Evolutionary conservation across 345 rosid species (phyloP), one percentile per base, ranked within the genome.

Genomic region (Salix arbutifolia): DNA sequence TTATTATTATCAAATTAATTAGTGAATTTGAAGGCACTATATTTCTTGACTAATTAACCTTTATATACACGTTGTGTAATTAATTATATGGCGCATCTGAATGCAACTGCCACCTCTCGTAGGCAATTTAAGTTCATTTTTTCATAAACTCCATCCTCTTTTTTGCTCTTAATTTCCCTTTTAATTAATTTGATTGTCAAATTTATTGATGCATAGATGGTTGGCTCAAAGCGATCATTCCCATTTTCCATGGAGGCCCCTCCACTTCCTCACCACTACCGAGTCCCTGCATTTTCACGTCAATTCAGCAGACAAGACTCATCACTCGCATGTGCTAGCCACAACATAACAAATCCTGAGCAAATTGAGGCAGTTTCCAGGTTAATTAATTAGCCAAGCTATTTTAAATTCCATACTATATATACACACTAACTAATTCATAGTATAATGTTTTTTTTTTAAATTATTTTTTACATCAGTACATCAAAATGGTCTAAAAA

Each of bases 161-260:
- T 52, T 6, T 52, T 52, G 58, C 23, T 6, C 23, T 52, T 52
- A 4, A 48, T 48, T 12, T 50, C 21, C 58, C 58, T 17, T 52
- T 52, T 17, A 18, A 52, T 3, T 7, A 6, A 19, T 52, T 19
- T 52, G 58, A 52, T 6, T 19, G 21, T 19, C 58, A 52, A 52
- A 52, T 19, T 17, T 5, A 52, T 18, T 19, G 58, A 52, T 52
- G 58, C 23, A 2, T 52, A 91, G 96, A 83, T 87, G 35, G 30
- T 42, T 26, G 78, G 83, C 66, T 40, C 73, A 28, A 91, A 91
- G 79, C 79, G 89, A 73, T 80, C 85, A 66, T 58, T 85, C 81
- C 79, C 84, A 70, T 76, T 82, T 35, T 30, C 79, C 1, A n/a
- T 79, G 68, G 89, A 85, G 35, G 77, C 65, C 65, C 73, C 76